Base-by-base conservation (phyloP, 2,329 filamentous ascomycete species). In the Dissoconium aciculare region DNA sequence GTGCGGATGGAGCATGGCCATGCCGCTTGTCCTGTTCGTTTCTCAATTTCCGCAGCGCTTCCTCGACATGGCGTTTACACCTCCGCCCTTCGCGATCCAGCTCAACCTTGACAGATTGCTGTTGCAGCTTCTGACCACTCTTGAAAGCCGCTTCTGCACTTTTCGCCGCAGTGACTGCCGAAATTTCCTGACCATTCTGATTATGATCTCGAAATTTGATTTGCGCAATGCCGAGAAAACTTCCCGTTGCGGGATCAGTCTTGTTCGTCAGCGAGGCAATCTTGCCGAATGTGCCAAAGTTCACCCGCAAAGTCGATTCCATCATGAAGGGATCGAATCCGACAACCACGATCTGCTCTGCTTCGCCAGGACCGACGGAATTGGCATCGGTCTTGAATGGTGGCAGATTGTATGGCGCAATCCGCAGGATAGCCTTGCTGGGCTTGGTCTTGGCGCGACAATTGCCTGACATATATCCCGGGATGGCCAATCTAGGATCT, bases 211-310 rank as follows among this genome's bases (percentile, higher is more conserved):
- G 75, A 55, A 91, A 98, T 36, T 78, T 75, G 50, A 98, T 83
- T 11, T 83, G 82, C 42, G 82, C 92, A 51, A 98, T 85, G 9
- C 89, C 89, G 9, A 98, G 68, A 51, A 91, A 92, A 49, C 82
- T 89, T 11, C 89, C 89, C 9, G 85, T 95, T 35, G 85, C 78
- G 5, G 89, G 89, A 55, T 98, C 84, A 48, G 91, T 87, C 53
- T 91, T 87, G 51, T 94, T 94, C 49, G 82, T 84, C 45, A 91
- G 78, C 49, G 85, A 79, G 26, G 78, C 78, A 40, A 98, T 85
- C 35, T 93, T 82, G 31, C 84, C 84, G 57, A 79, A 92, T 3
- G 70, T 72, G 11, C 76, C 71, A 52, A 92, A 91, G 32, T 81
- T 69, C 27, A 77, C 71, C 11, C 70, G 71, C 30, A 93, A 68